A percentile compares a stretch with the other conserved stretches of the same genome.
Evolutionary conservation across 2,329 filamentous ascomycete genomes (phyloP).

Genomic region (Aspergillus awamori): DNA sequence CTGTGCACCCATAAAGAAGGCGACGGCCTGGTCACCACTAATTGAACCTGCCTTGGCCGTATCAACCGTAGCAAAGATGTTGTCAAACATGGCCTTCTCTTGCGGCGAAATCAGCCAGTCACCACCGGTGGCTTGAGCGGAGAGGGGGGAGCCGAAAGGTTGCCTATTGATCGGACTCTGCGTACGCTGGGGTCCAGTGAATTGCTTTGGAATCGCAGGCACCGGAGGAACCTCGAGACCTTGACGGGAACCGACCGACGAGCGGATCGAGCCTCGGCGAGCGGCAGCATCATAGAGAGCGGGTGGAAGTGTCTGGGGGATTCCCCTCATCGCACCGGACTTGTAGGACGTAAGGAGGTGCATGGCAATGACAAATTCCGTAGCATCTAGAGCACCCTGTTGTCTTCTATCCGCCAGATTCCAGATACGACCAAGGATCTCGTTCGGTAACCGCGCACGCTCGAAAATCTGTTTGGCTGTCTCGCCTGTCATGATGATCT

Average conservation of each 20-base stretch:
- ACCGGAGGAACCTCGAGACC: conserved; percentile 57
- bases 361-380: conserved; percentile 98
- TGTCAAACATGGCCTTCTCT: conserved; percentile 87
- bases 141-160: conserved; percentile 54
- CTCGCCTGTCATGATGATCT: conserved; percentile 59
- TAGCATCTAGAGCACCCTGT: conserved; percentile 79
- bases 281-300: conserved; percentile 89
- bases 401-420: conserved; percentile 92
- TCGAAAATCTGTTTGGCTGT: conserved; percentile 94
- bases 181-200: conserved; percentile 64
- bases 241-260: conserved; percentile 56
- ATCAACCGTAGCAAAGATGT: conserved; percentile 82
- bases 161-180: conserved; percentile 61
- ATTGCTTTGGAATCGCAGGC: conserved; percentile 76
- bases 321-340: conserved; percentile 73
- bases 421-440: conserved; percentile 93
- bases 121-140: conserved; percentile 58
- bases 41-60: conserved; percentile 79
- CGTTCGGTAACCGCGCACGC: conserved; percentile 84
- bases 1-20: conserved; percentile 90
- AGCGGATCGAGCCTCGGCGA: conserved; percentile 60
- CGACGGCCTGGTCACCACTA: conserved; percentile 90
- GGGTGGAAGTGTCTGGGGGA: conserved; percentile 79
- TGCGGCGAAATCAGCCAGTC: conserved; percentile 83
- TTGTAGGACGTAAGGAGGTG: conserved; percentile 92